Percentiles rank a stretch among this genome's conserved stretches.
These are phyloP conservation scores for Epichloe aotearoae DNA, from an alignment of 2,329 filamentous ascomycete species.

Conservation along the genomic window DNA sequence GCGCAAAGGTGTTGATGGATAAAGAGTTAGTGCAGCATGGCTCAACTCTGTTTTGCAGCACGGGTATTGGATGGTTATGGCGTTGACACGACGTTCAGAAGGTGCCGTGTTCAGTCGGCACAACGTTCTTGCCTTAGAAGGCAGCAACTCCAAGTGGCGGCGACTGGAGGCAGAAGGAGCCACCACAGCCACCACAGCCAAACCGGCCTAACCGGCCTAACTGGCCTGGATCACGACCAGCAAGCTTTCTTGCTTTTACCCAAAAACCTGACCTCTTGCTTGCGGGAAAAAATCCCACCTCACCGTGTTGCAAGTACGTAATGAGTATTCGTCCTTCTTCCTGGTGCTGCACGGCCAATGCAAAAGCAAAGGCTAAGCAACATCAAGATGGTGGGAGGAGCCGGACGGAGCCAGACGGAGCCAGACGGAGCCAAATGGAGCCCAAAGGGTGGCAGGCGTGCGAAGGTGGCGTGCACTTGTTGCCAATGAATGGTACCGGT, in stretches of 20 bases:
- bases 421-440: not conserved
- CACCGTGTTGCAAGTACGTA: too few relatives aligned
- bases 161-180: too few relatives aligned
- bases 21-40: not conserved
- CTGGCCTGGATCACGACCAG: too few relatives aligned
- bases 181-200: too few relatives aligned
- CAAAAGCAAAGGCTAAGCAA: not conserved
- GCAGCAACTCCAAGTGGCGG: not conserved
- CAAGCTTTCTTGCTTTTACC: too few relatives aligned
- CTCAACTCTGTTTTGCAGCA: too few relatives aligned
- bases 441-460: not conserved
- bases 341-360: too few relatives aligned
- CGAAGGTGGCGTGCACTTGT: slow-evolving; percentile 2
- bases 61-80: not conserved
- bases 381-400: slow-evolving; percentile 5
- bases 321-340: too few relatives aligned
- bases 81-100: too few relatives aligned
- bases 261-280: too few relatives aligned
- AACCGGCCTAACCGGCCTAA: too few relatives aligned
- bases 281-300: too few relatives aligned
- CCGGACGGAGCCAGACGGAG: not conserved
- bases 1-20: not conserved
- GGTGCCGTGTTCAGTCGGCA: not conserved
- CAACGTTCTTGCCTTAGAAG: not conserved
- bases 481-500: not conserved